Conservation (phyloP, 2,329 filamentous ascomycete genomes). For the Didymella pinodella region DNA sequence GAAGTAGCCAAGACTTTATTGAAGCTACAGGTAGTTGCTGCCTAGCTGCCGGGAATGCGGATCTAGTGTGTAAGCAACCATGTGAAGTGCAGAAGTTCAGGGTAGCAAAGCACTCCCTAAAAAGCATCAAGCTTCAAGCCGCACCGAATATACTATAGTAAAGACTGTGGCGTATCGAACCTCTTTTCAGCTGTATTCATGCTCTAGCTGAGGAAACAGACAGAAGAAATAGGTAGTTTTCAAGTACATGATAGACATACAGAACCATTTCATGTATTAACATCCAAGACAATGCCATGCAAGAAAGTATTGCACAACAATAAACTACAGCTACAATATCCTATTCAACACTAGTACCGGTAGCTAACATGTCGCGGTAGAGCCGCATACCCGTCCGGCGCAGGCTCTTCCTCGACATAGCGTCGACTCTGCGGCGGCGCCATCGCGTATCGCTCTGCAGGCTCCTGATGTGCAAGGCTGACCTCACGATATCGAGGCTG, state of each 20-base stretch:
- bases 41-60: conserved; percentile 3
- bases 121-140: too few species aligned
- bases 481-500: conserved; percentile 50
- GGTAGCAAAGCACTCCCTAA: too few species aligned
- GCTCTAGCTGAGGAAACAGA: too few species aligned
- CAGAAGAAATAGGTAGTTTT: neutral
- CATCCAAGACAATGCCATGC: neutral
- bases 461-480: conserved; percentile 52
- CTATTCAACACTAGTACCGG: conserved; percentile 39
- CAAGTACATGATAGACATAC: neutral
- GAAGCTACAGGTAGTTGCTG: conserved; percentile 14
- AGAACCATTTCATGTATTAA: neutral
- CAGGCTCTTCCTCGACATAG: conserved; percentile 53
- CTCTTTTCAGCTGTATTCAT: too few species aligned
- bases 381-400: conserved; percentile 40
- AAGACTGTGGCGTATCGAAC: too few species aligned
- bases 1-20: conserved; percentile 8
- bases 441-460: conserved; percentile 44
- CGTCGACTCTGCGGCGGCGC: conserved; percentile 42
- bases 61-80: neutral
- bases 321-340: neutral
- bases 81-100: neutral
- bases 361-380: conserved; percentile 47
- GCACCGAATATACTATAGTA: too few species aligned
- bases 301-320: neutral